These are phyloP conservation scores for Monilinia polystroma DNA, from an alignment of 2,329 filamentous ascomycete genomes.

Conservation along the genomic window DNA sequence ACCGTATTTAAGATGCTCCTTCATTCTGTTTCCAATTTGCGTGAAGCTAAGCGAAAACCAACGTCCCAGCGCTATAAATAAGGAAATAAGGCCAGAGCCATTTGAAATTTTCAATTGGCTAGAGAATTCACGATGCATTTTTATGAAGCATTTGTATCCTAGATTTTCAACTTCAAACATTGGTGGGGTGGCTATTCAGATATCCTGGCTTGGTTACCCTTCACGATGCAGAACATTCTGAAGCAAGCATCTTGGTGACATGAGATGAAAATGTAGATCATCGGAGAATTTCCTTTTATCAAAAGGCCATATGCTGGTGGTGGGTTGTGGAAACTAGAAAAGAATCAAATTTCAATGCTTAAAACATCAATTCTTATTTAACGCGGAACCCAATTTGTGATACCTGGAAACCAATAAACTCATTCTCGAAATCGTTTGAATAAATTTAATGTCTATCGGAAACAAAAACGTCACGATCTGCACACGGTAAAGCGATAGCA, in stretches of 20 bases:
- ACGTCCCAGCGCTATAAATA: not conserved
- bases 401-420: not conserved
- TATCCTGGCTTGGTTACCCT: not conserved
- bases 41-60: slow-evolving; percentile 15
- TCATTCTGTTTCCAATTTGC: slow-evolving; percentile 7
- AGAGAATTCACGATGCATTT: not conserved
- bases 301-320: not conserved
- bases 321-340: not conserved
- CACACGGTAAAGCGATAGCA: not conserved
- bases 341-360: not conserved
- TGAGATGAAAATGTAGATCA: slow-evolving; percentile 12
- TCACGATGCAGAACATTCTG: not conserved
- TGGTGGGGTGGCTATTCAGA: not conserved
- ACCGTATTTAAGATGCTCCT: not conserved
- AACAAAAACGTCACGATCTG: slow-evolving; percentile 9
- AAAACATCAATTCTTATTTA: not conserved
- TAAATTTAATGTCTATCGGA: not conserved
- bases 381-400: not conserved
- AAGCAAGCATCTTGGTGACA: slow-evolving; percentile 6
- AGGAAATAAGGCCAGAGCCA: not conserved
- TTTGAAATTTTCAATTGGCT: not conserved
- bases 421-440: not conserved
- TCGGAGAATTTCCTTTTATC: slow-evolving; percentile 6
- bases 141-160: not conserved
- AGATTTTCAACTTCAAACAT: not conserved